Evolutionary conservation across 1,139 yeast genomes (phyloP).

Genomic region (Taphrina wiesneri): DNA sequence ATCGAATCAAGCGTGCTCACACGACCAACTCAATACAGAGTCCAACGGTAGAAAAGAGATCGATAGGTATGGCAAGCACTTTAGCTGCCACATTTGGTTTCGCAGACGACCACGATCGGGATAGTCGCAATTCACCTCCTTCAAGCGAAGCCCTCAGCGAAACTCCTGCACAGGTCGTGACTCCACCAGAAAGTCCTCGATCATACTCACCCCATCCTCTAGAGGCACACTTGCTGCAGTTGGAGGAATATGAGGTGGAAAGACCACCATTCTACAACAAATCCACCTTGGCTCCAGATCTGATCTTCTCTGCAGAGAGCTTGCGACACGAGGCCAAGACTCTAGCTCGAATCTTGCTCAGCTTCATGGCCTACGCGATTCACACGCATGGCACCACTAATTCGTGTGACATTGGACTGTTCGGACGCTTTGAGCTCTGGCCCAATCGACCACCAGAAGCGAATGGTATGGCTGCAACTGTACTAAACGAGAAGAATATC

Average conservation of each 20-base stretch:
- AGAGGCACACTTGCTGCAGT: conserved; percentile 12
- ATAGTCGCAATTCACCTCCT: not conserved
- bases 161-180: not conserved
- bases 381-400: conserved; percentile 16
- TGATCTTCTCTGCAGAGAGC: conserved; percentile 20
- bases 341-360: conserved; percentile 13
- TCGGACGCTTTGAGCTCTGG: conserved; percentile 20
- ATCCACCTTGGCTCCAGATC: conserved; percentile 18
- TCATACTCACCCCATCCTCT: conserved; percentile 16
- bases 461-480: conserved; percentile 4
- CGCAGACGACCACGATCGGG: not conserved
- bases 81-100: not conserved
- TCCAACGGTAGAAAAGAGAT: too few relatives aligned
- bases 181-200: conserved; percentile 17
- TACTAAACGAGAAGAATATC: conserved; percentile 22
- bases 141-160: not conserved
- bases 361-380: conserved; percentile 22
- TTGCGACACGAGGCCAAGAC: conserved; percentile 12
- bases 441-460: conserved; percentile 17
- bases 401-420: conserved; percentile 11
- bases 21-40: not conserved
- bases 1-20: too few relatives aligned
- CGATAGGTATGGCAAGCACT: not conserved
- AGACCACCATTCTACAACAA: conserved; percentile 18
- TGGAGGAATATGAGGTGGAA: conserved; percentile 16